A percentile compares a stretch with the other conserved stretches of the same genome.
phyloP scores from a whole-genome alignment of 257 asterid genomes.

The Verbascum thapsus region DNA sequence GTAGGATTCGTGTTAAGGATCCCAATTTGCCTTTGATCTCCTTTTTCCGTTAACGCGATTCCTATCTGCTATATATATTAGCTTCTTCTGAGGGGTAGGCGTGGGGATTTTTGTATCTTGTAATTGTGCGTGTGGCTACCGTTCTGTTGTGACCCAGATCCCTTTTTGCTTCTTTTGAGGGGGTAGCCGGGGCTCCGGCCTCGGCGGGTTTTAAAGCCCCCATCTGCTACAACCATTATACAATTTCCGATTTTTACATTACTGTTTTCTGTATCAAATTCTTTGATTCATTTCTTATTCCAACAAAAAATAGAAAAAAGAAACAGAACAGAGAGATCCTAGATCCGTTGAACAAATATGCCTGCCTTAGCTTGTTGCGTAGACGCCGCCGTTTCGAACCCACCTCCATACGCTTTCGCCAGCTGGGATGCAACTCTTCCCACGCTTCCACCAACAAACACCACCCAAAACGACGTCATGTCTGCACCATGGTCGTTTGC shows the following conservation, averaged over 20 bases:
- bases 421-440: conserved; percentile 68
- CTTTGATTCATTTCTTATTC: conserved; percentile 53
- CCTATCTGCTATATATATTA: conserved; percentile 10
- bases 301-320: conserved; percentile 7
- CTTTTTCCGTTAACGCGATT: background rate
- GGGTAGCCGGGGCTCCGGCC: conserved; percentile 99
- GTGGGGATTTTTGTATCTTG: conserved; percentile 77
- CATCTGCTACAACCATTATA: conserved; percentile 58
- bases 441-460: conserved; percentile 38
- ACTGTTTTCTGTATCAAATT: conserved; percentile 27
- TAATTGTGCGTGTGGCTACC: conserved; percentile 47
- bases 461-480: conserved; percentile 25
- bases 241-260: conserved; percentile 19
- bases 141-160: conserved; percentile 68
- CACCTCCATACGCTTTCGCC: conserved; percentile 58
- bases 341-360: conserved; percentile 70
- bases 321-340: conserved; percentile 29
- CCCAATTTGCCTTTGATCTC: conserved; percentile 38
- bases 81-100: conserved; percentile 86
- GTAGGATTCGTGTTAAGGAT: conserved; percentile 42
- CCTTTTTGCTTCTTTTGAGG: conserved; percentile 92
- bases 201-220: conserved; percentile 99
- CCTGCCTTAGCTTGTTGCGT: conserved; percentile 83
- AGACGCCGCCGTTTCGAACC: conserved; percentile 62
- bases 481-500: conserved; percentile 62